These are phyloP conservation scores for Boletus coccyginus DNA, from an alignment of 768 basidiomycete genomes.

Conservation along the genomic window DNA sequence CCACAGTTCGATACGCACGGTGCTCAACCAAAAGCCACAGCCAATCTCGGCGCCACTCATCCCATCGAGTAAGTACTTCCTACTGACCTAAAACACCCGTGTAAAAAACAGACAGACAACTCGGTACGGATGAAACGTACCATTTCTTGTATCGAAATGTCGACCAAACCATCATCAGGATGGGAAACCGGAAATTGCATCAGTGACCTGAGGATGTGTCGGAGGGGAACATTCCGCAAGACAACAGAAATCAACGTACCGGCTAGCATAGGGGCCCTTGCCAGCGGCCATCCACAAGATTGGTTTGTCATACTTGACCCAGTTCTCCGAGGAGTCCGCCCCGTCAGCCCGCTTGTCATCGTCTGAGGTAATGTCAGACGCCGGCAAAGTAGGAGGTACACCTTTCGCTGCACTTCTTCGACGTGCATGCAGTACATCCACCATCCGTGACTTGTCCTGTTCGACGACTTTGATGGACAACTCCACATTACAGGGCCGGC, in stretches of 20 bases:
- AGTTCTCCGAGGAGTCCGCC: slow-evolving; percentile 48
- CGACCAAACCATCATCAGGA: slow-evolving; percentile 77
- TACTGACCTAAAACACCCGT: slow-evolving; percentile 24
- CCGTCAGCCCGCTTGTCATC: slow-evolving; percentile 14
- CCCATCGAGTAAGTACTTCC: slow-evolving; percentile 48
- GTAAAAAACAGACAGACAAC: background rate
- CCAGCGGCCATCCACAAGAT: slow-evolving; percentile 72
- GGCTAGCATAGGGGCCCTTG: slow-evolving; percentile 72
- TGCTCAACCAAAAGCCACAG: slow-evolving; percentile 55
- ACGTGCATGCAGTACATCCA: slow-evolving; percentile 43
- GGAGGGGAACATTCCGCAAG: background rate
- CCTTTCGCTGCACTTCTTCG: slow-evolving; percentile 23
- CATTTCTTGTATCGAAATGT: slow-evolving; percentile 61
- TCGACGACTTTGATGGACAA: slow-evolving; percentile 69
- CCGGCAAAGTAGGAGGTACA: slow-evolving; percentile 5
- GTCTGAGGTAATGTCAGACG: slow-evolving; percentile 8
- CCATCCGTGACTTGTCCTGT: slow-evolving; percentile 71
- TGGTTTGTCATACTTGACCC: slow-evolving; percentile 69
- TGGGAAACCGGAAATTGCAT: slow-evolving; percentile 84
- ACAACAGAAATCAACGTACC: slow-evolving; percentile 36
- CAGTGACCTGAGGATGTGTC: slow-evolving; percentile 47
- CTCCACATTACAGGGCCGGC: slow-evolving; percentile 65
- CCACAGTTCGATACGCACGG: slow-evolving; percentile 38
- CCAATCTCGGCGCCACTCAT: slow-evolving; percentile 66
- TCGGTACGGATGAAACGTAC: slow-evolving; percentile 36